Evolutionary conservation across 257 asterid species (phyloP).

Genomic region (Solanum phureja): DNA sequence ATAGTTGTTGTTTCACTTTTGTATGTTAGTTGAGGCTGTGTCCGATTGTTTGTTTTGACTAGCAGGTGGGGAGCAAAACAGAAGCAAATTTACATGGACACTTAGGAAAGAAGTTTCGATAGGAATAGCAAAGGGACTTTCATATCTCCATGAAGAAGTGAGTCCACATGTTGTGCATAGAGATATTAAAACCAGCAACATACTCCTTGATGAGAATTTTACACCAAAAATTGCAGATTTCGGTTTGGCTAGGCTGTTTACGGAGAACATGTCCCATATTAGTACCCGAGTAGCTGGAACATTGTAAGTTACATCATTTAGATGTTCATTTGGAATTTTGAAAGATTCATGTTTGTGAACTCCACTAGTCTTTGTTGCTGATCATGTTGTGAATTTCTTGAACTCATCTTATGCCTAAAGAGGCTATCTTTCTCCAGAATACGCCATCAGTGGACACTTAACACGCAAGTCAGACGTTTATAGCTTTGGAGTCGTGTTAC

Average conservation of each 20-base stretch:
- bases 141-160: conserved; percentile 63
- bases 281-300: conserved; percentile 91
- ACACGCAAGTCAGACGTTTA: conserved; percentile 75
- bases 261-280: conserved; percentile 47
- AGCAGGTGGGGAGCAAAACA: conserved; percentile 42
- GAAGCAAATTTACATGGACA: conserved; percentile 46
- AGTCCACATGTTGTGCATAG: conserved; percentile 65
- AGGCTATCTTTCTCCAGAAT: conserved; percentile 82
- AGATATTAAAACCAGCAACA: conserved; percentile 65
- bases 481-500: conserved; percentile 67
- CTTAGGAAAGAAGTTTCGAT: conserved; percentile 34
- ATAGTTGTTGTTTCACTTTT: not conserved
- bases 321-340: not conserved
- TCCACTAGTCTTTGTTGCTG: conserved; percentile 5
- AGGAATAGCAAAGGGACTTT: conserved; percentile 58
- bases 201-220: conserved; percentile 53
- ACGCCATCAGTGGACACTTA: conserved; percentile 67
- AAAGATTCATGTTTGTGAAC: not conserved
- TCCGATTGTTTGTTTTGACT: not conserved
- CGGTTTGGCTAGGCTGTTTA: conserved; percentile 59
- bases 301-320: conserved; percentile 32
- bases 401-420: conserved; percentile 18
- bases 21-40: not conserved
- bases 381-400: not conserved
- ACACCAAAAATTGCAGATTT: conserved; percentile 70